Evolutionary conservation across 2,329 filamentous ascomycete species (phyloP).

Genomic region (Apiospora rasikravindrae): DNA sequence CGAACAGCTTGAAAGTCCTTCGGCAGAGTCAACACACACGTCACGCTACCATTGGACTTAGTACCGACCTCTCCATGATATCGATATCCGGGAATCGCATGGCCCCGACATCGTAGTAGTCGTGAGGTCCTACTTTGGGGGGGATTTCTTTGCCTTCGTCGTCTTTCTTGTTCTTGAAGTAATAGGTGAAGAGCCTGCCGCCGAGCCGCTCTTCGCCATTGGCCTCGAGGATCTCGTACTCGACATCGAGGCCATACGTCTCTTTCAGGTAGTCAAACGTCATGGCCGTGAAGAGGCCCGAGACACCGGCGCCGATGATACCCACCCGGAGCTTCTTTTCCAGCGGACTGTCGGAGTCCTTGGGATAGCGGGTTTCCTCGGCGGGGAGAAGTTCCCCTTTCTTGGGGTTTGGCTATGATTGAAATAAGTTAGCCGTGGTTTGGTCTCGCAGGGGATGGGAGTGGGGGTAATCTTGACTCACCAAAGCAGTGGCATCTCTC

Average conservation of each 20-base stretch:
- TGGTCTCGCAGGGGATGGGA: not conserved
- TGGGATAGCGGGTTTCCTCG: not conserved
- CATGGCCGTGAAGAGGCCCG: slow-evolving; percentile 29
- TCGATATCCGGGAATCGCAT: slow-evolving; percentile 31
- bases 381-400: not conserved
- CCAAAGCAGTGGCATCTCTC: not conserved
- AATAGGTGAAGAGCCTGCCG: slow-evolving; percentile 29
- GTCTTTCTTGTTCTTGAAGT: slow-evolving; percentile 24
- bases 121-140: slow-evolving; percentile 19
- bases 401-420: not conserved
- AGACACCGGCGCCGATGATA: slow-evolving; percentile 26
- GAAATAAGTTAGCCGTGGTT: not conserved
- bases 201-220: slow-evolving; percentile 24
- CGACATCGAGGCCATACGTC: not conserved
- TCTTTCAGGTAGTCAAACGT: slow-evolving; percentile 24
- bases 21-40: slow-evolving; percentile 21
- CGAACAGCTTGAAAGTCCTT: slow-evolving; percentile 11
- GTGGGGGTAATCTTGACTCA: not conserved
- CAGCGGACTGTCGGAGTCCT: not conserved
- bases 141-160: not conserved
- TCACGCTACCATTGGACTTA: not conserved
- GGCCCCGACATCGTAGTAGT: slow-evolving; percentile 33
- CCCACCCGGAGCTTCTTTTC: slow-evolving; percentile 22
- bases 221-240: slow-evolving; percentile 31
- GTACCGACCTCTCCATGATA: slow-evolving; percentile 26